These are phyloP conservation scores for Sporothrix sp. DNA, from an alignment of 2,329 filamentous ascomycete genomes.

Conservation along the genomic window DNA sequence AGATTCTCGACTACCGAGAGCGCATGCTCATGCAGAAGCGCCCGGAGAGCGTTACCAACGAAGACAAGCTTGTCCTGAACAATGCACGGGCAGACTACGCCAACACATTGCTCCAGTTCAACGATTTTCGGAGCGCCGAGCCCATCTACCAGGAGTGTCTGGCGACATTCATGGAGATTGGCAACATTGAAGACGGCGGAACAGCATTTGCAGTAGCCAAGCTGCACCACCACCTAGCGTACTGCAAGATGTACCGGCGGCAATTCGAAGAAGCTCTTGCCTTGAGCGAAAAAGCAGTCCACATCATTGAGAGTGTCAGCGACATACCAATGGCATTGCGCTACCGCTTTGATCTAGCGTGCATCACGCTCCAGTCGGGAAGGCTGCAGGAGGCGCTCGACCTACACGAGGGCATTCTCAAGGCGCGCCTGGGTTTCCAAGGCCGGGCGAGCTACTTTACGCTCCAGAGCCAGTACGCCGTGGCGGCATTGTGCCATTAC, in stretches of 20 bases:
- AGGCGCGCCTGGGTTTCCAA: conserved; percentile 16
- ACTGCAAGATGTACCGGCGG: conserved; percentile 16
- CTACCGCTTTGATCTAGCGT: conserved; percentile 16
- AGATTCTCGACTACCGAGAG: conserved; percentile 13
- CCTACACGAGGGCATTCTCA: conserved; percentile 14
- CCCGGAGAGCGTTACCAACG: neutral
- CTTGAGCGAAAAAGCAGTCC: conserved; percentile 5
- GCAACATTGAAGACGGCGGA: neutral
- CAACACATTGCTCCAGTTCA: conserved; percentile 17
- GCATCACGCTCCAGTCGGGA: conserved; percentile 17
- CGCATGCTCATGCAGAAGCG: neutral
- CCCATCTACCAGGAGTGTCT: conserved; percentile 15
- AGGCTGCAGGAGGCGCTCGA: conserved; percentile 8
- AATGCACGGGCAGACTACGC: conserved; percentile 17
- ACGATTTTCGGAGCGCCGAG: conserved; percentile 13
- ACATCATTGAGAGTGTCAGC: conserved; percentile 12
- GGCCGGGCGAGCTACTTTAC: conserved; percentile 17
- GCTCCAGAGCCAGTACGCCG: conserved; percentile 17
- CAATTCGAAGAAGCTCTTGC: conserved; percentile 11
- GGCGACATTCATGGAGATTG: conserved; percentile 7
- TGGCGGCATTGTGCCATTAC: conserved; percentile 14
- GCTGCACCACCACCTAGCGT: conserved; percentile 16
- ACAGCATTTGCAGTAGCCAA: conserved; percentile 15
- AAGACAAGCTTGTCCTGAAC: conserved; percentile 9
- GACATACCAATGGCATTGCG: conserved; percentile 15